Percentiles rank a stretch among this genome's conserved stretches.
These are phyloP conservation scores for Elongisporangium undulatum DNA, from an alignment of 352 stramenopile species.

Conservation along the genomic window DNA sequence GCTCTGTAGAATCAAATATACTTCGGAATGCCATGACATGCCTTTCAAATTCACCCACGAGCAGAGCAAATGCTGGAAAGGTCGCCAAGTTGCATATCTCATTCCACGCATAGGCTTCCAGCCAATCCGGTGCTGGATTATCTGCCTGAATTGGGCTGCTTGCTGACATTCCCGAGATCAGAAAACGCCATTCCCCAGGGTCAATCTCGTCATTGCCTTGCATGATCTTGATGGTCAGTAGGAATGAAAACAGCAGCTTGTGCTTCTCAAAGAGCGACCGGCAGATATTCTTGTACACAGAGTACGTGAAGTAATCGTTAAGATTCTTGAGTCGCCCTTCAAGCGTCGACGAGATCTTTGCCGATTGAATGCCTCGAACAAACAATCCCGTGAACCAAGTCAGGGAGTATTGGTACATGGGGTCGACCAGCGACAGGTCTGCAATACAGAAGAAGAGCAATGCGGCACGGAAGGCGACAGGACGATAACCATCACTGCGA, in stretches of 20 bases:
- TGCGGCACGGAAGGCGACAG: conserved; percentile 87
- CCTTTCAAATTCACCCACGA: conserved; percentile 43
- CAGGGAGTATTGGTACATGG: conserved; percentile 94
- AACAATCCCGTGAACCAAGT: conserved; percentile 93
- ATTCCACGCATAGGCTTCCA: conserved; percentile 75
- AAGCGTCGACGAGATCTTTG: conserved; percentile 81
- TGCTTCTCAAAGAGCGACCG: conserved; percentile 93
- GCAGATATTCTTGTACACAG: conserved; percentile 93
- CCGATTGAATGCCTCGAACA: conserved; percentile 81
- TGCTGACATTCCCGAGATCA: conserved; percentile 84
- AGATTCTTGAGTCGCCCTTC: conserved; percentile 81
- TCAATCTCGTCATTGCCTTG: conserved; percentile 81
- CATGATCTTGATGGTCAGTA: conserved; percentile 86
- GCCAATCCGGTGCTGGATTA: conserved; percentile 55
- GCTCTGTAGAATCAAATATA: conserved; percentile 82
- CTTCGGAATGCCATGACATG: conserved; percentile 49
- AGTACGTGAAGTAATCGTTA: conserved; percentile 92
- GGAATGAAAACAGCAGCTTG: conserved; percentile 93
- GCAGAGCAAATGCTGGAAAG: conserved; percentile 52
- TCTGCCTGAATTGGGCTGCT: conserved; percentile 65
- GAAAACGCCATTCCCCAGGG: conserved; percentile 89
- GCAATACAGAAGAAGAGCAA: conserved; percentile 93
- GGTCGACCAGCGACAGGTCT: conserved; percentile 88
- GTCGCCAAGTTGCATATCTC: conserved; percentile 75
- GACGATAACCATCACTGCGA: conserved; percentile 85